A percentile compares a stretch with the other conserved stretches of the same genome.
Conservation (phyloP, 768 basidiomycete genomes). For the Pleurotus platypus region DNA sequence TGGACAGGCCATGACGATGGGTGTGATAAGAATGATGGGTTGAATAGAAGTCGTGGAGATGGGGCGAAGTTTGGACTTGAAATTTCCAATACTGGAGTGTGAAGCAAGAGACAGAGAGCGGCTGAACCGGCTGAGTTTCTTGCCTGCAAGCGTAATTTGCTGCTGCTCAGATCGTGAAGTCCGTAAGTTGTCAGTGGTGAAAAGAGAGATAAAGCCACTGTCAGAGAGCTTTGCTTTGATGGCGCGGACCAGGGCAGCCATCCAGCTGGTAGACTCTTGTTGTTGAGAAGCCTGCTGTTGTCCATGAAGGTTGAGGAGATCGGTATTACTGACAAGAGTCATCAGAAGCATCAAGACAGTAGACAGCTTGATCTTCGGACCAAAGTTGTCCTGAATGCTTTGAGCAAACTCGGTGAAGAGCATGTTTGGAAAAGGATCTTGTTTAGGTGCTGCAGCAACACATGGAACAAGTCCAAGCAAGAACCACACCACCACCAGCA, state of each 20-base stretch:
- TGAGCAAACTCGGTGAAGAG: not conserved
- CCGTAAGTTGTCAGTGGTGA: not conserved
- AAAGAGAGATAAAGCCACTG: not conserved
- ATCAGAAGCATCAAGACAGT: constrained; percentile 14
- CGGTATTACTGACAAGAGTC: constrained; percentile 10
- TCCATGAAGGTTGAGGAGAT: constrained; percentile 13
- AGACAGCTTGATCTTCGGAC: constrained; percentile 10
- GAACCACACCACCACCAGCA: not conserved
- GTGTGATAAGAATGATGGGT: constrained; percentile 13
- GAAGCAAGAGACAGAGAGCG: too few species aligned
- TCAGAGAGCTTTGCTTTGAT: not conserved
- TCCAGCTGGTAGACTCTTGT: not conserved
- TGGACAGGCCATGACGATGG: constrained; percentile 11
- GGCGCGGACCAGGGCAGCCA: not conserved
- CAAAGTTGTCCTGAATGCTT: constrained; percentile 11
- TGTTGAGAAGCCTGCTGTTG: constrained; percentile 2
- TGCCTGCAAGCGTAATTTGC: too few species aligned
- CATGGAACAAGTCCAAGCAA: not conserved
- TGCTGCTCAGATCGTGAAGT: too few species aligned
- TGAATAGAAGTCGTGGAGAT: not conserved
- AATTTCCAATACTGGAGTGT: too few species aligned
- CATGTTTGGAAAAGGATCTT: constrained; percentile 2
- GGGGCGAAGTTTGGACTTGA: not conserved
- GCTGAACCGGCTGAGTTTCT: too few species aligned
- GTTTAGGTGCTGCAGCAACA: not conserved